Percentiles rank a stretch among this genome's conserved stretches.
phyloP scores from a whole-genome alignment of 2,329 filamentous ascomycete genomes.

The Dothistroma septosporum region DNA sequence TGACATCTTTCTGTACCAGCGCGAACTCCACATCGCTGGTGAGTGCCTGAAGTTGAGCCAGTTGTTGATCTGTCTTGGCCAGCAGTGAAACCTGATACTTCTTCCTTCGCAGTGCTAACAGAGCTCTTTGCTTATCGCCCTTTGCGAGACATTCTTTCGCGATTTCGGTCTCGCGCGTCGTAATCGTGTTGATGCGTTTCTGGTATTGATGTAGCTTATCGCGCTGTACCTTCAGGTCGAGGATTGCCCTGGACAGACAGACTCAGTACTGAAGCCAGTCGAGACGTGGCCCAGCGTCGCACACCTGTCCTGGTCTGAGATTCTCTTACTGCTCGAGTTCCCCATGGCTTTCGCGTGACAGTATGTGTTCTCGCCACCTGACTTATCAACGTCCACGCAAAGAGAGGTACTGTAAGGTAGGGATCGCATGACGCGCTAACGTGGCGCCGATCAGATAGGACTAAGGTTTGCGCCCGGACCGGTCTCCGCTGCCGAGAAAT shows the following conservation, averaged over 20 bases:
- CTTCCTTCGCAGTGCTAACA: slow-evolving; percentile 85
- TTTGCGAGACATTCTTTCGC: slow-evolving; percentile 76
- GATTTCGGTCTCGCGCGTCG: slow-evolving; percentile 79
- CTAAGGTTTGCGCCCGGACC: slow-evolving; percentile 1
- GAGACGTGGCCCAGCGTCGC: slow-evolving; percentile 28
- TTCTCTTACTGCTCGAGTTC: slow-evolving; percentile 60
- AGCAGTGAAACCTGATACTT: slow-evolving; percentile 94
- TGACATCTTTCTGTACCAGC: slow-evolving; percentile 90
- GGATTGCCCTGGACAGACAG: slow-evolving; percentile 67
- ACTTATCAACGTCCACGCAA: background rate
- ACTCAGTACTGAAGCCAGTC: background rate
- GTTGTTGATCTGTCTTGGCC: slow-evolving; percentile 82
- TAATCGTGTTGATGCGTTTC: slow-evolving; percentile 79
- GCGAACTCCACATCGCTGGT: slow-evolving; percentile 91
- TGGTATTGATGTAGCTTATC: slow-evolving; percentile 97
- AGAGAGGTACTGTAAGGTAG: background rate
- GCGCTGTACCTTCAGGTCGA: slow-evolving; percentile 95
- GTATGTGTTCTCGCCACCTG: background rate
- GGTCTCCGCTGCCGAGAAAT: slow-evolving; percentile 3
- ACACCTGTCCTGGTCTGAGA: slow-evolving; percentile 82
- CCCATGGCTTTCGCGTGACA: slow-evolving; percentile 50
- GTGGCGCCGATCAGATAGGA: background rate
- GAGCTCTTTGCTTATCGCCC: slow-evolving; percentile 74
- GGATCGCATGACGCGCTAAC: background rate
- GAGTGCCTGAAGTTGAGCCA: slow-evolving; percentile 88